Base-by-base conservation (phyloP, 768 basidiomycete genomes). In the Russula virescens region DNA sequence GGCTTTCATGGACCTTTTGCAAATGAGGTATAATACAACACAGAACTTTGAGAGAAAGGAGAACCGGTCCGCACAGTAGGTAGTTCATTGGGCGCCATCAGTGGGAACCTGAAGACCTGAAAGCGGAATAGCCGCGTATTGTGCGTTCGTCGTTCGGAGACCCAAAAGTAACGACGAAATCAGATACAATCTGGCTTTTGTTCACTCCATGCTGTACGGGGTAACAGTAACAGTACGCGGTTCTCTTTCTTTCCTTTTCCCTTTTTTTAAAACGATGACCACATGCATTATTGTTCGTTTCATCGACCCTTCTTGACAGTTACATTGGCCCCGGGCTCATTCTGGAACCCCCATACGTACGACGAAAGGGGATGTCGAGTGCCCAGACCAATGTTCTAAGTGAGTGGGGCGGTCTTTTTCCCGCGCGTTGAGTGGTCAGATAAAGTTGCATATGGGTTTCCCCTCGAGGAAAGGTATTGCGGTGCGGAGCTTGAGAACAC, bases 41-140 rank as follows among this genome's bases (percentile, higher is more conserved):
- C n/a, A n/a, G n/a, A n/a, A n/a, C n/a, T n/a, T n/a, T n/a, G n/a
- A n/a, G n/a, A n/a, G n/a, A 8, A 31, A 31, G 5, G 31, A 31
- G 31, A 31, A 31, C 31, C 31, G 31, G 31, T 31, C 31, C 31
- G 31, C 31, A 31, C 31, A 31, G 31, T 8, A 35, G 34, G 34
- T 35, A 10, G 34, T 4, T 7, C 46, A 59, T 49, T 53, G 57
- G 57, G 6, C 46, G 57, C 62, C 58, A 43, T 19, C 18, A n/a
- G 16, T 2, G 5, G 1, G 46, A 40, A 34, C 46, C 51, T 52
- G 31, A 48, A 28, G 62, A 34, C 34, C 62, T 54, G 19, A 35
- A 63, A 54, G 23, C 2, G 58, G 62, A 59, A 63, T 43, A 46
- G 46, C 58, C 58, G 62, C 62, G 52, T 40, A 45, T 35, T 21